Evolutionary conservation across 2,329 filamentous ascomycete genomes (phyloP).

Genomic region (Colletotrichum sublineola): DNA sequence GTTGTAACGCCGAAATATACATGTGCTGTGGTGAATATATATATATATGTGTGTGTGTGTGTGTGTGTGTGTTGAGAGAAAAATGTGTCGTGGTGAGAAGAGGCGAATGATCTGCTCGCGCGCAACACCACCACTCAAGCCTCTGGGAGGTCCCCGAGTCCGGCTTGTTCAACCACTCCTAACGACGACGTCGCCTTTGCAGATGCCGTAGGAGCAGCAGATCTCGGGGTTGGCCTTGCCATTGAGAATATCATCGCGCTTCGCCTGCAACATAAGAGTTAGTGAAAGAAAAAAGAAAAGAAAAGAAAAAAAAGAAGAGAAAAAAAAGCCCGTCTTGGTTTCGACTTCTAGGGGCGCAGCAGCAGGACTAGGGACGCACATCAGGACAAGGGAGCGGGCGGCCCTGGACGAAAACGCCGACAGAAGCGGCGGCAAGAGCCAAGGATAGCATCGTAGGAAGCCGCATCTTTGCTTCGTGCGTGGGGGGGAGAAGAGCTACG

Average conservation of each 20-base stretch:
- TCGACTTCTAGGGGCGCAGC: too few relatives aligned
- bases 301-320: background rate
- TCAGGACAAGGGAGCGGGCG: constrained; percentile 57
- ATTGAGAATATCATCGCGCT: constrained; percentile 60
- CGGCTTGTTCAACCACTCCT: constrained; percentile 54
- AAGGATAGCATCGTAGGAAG: constrained; percentile 45
- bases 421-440: constrained; percentile 45
- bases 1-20: constrained; percentile 7
- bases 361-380: constrained; percentile 46
- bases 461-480: constrained; percentile 45
- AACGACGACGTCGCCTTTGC: constrained; percentile 64
- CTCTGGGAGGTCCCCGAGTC: constrained; percentile 19
- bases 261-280: constrained; percentile 46
- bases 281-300: constrained; percentile 9
- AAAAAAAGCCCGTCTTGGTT: background rate
- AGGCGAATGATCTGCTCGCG: background rate
- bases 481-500: background rate
- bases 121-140: background rate
- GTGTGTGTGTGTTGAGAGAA: background rate
- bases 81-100: background rate
- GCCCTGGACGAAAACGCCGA: constrained; percentile 47
- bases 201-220: constrained; percentile 68
- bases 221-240: constrained; percentile 62
- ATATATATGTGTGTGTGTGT: too few relatives aligned
- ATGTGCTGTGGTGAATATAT: background rate